Evolutionary conservation across 2,329 filamentous ascomycete genomes (phyloP).

Genomic region (Penicillium glabrum): DNA sequence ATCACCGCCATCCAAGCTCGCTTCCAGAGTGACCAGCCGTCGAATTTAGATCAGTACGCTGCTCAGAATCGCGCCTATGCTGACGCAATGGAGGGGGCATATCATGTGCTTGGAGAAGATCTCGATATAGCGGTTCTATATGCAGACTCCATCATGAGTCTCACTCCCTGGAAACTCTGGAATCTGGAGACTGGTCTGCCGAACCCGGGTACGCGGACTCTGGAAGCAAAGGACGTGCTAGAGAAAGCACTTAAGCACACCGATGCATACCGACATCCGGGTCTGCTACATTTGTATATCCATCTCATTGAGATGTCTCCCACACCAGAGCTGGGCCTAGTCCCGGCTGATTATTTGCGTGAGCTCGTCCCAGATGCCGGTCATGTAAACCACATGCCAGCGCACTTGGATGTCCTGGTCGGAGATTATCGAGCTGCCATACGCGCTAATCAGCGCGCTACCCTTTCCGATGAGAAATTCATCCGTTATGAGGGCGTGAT

Average conservation of each 20-base stretch:
- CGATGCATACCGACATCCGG: constrained; percentile 60
- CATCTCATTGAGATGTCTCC: constrained; percentile 77
- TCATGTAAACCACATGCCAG: constrained; percentile 75
- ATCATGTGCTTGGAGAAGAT: constrained; percentile 54
- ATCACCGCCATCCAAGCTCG: constrained; percentile 62
- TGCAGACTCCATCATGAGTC: constrained; percentile 65
- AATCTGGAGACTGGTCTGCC: constrained; percentile 60
- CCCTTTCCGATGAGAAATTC: constrained; percentile 67
- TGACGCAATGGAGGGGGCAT: constrained; percentile 59
- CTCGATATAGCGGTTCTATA: constrained; percentile 65
- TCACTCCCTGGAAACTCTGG: constrained; percentile 67
- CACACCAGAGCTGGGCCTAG: constrained; percentile 62
- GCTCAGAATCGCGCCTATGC: constrained; percentile 62
- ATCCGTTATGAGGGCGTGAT: constrained; percentile 56
- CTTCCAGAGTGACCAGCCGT: constrained; percentile 56
- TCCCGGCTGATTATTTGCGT: constrained; percentile 62
- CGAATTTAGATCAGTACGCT: constrained; percentile 47
- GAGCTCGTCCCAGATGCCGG: constrained; percentile 67
- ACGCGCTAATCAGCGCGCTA: constrained; percentile 65
- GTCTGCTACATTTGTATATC: constrained; percentile 72
- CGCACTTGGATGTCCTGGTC: constrained; percentile 71
- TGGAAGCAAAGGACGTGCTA: constrained; percentile 60
- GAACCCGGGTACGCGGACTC: constrained; percentile 53
- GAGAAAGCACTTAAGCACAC: constrained; percentile 57
- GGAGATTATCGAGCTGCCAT: constrained; percentile 71